Base-by-base conservation (phyloP, 176 grass and related monocot genomes). In the Calamus simplicifolius region DNA sequence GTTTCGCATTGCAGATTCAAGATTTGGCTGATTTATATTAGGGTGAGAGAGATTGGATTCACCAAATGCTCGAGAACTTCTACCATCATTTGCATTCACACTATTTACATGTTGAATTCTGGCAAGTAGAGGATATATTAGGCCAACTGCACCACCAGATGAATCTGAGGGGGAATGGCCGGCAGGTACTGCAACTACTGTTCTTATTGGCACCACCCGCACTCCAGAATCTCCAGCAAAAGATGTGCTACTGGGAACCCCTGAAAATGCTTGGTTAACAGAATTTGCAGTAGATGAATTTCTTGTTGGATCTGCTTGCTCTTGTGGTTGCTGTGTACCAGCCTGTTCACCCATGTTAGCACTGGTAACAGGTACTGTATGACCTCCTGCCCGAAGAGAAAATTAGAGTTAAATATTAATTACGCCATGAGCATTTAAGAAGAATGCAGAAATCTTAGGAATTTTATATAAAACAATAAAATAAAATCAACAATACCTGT, bases 141-240 rank as follows among this genome's bases (percentile, higher is more conserved):
- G 27, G 70, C 63, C 82, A 59, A 77, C 58, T 65, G 71, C 75
- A 62, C 81, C 73, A 73, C 77, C 77, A 72, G 81, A 78, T 38
- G 79, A 52, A 48, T 67, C 72, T 25, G 72, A 73, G 29, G 64
- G 68, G 71, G 68, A 58, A 51, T 19, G 79, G 54, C 82, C 79
- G 79, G 75, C 59, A 73, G 84, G 93, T 83, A 92, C 80, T 21
- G 87, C 69, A 73, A 88, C 81, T 67, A 83, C 72, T 70, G 87
- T 85, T 78, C 85, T 82, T 74, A 79, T 73, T n/a, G 81, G 87
- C 64, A 91, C 58, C 50, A 92, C 30, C 73, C 93, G 82, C 54
- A 88, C 68, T 88, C 84, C 87, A 78, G 81, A 74, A 27, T 85
- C 93, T 68, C 77, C 79, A 73, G 83, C 48, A 77, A 85, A 54